Base-by-base conservation (phyloP, 306 rosid genomes). In the Coriaria nepalensis region DNA sequence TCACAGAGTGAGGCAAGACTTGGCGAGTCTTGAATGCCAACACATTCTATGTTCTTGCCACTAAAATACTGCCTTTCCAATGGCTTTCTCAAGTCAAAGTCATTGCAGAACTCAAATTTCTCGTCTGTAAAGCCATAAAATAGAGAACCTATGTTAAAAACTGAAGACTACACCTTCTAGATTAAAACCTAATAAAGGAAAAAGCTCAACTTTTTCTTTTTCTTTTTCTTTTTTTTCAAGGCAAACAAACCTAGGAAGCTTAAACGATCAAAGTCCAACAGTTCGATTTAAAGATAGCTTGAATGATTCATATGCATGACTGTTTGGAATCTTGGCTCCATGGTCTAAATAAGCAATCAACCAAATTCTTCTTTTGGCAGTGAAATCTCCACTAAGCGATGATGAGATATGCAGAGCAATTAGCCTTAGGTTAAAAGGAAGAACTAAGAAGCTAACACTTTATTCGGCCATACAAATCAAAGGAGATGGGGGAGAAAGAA, bases 1-100 rank as follows among this genome's bases (percentile, higher is more conserved):
- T 83, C 81, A 33, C 55, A 77, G 56, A 84, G 70, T 15, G 73
- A 33, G 51, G 51, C 51, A 33, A 84, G 80, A 78, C 64, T 69
- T 10, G 78, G 55, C 65, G 77, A 74, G 64, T 84, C 86, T 43
- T 60, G 79, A 52, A 78, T 61, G 76, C 90, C 74, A 57, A 81
- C 61, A 63, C 90, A 88, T 45, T 78, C 86, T 43, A 81, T 73
- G 52, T 45, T 62, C 56, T 32, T 61, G 56, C 86, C 78, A 9
- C 59, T 68, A 10, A 72, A 62, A 74, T 65, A 81, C 6, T 81
- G 90, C 51, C 90, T 74, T 43, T 78, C 93, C 58, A 84, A 56
- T 35, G 93, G 95, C 67, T 77, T 84, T 47, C 82, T 67, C 73
- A 88, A 70, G 66, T 88, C 94, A 70, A 84, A 84, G 46, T 83